phyloP scores from a whole-genome alignment of 495 filamentous ascomycete genomes.

The Penicillium pancosmium region DNA sequence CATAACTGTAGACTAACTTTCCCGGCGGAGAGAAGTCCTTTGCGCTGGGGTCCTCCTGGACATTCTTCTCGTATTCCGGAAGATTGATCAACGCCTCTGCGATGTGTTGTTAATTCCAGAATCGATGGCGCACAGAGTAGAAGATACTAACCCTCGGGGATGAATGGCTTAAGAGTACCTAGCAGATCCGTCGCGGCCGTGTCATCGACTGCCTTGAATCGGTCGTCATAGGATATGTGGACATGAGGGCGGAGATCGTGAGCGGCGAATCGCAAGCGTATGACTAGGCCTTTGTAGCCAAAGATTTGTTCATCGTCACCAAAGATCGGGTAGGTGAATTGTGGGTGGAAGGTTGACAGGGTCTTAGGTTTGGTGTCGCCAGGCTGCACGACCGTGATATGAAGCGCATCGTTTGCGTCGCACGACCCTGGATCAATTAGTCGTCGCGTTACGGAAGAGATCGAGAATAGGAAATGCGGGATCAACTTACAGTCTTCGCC shows the following conservation, averaged over 20 bases:
- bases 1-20: constrained; percentile 55
- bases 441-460: not conserved
- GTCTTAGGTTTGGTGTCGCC: constrained; percentile 56
- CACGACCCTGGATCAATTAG: constrained; percentile 62
- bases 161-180: constrained; percentile 63
- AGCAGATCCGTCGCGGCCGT: constrained; percentile 68
- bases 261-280: constrained; percentile 77
- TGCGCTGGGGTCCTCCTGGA: constrained; percentile 54
- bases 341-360: constrained; percentile 72
- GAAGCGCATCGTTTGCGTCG: constrained; percentile 72
- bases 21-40: constrained; percentile 66
- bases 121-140: not conserved
- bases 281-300: constrained; percentile 78
- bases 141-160: constrained; percentile 61
- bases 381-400: constrained; percentile 69
- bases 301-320: constrained; percentile 89
- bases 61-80: constrained; percentile 58
- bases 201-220: constrained; percentile 73
- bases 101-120: not conserved
- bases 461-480: not conserved
- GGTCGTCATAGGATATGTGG: constrained; percentile 68
- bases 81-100: constrained; percentile 65
- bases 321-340: constrained; percentile 90
- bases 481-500: constrained; percentile 53
- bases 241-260: constrained; percentile 80